Percentiles rank a stretch among this genome's conserved stretches.
Evolutionary conservation across 2,329 filamentous ascomycete species (phyloP).

Genomic region (Hymenoscyphus infarciens): DNA sequence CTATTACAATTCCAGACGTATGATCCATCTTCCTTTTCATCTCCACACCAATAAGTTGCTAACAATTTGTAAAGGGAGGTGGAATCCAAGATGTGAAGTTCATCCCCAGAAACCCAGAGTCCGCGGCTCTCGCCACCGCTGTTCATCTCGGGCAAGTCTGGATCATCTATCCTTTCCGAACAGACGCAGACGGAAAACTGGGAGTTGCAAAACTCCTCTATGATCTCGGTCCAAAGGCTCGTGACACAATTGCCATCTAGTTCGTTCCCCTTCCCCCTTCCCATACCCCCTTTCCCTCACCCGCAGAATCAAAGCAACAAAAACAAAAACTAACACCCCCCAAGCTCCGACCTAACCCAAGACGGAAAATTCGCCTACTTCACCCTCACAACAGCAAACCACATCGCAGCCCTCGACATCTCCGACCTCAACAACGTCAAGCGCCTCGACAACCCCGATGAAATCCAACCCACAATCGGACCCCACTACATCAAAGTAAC

Average conservation of each 20-base stretch:
- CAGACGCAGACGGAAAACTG: constrained; percentile 50
- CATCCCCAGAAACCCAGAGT: constrained; percentile 57
- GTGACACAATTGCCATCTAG: constrained; percentile 56
- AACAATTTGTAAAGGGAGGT: constrained; percentile 38
- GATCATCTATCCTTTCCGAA: constrained; percentile 62
- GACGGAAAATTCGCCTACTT: constrained; percentile 58
- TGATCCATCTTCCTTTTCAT: no score
- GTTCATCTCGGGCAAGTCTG: constrained; percentile 58
- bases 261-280: constrained; percentile 19
- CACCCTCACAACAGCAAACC: constrained; percentile 58
- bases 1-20: constrained; percentile 58
- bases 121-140: constrained; percentile 56
- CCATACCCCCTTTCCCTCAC: neutral
- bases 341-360: constrained; percentile 51
- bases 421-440: constrained; percentile 56
- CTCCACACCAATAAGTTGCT: no score
- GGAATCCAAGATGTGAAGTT: constrained; percentile 65
- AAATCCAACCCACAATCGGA: constrained; percentile 55
- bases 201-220: constrained; percentile 56
- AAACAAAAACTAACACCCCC: no score
- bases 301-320: no score
- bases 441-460: constrained; percentile 57
- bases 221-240: constrained; percentile 54
- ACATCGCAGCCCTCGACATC: constrained; percentile 60
- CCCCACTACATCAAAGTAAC: constrained; percentile 63